phyloP scores from a whole-genome alignment of 2,329 filamentous ascomycete genomes.

The Fusarium lateritium region DNA sequence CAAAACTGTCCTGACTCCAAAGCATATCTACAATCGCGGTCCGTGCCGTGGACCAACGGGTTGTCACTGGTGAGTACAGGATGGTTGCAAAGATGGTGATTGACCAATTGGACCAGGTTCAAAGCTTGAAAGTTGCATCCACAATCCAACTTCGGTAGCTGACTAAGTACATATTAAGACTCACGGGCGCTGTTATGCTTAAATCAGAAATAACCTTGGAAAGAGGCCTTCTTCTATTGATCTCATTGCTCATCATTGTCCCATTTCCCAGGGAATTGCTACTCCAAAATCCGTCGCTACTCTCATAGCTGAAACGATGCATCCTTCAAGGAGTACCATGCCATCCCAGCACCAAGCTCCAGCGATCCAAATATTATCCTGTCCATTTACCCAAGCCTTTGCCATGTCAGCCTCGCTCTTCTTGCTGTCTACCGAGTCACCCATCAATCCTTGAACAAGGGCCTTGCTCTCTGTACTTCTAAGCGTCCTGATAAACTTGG shows the following conservation, averaged over 20 bases:
- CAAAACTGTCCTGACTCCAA: conserved; percentile 41
- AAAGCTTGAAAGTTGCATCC: neutral
- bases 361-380: conserved; percentile 67
- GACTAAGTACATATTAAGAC: conserved; percentile 17
- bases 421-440: conserved; percentile 22
- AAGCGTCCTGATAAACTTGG: conserved; percentile 67
- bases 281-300: conserved; percentile 68
- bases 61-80: neutral
- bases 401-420: conserved; percentile 5
- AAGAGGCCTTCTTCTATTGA: neutral
- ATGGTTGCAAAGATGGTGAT: neutral
- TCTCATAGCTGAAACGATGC: conserved; percentile 70
- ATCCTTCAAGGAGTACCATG: conserved; percentile 74
- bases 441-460: conserved; percentile 64
- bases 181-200: neutral
- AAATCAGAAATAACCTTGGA: neutral
- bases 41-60: conserved; percentile 5
- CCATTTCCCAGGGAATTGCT: conserved; percentile 55
- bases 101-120: neutral
- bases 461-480: conserved; percentile 63
- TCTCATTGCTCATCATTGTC: conserved; percentile 17
- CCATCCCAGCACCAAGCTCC: conserved; percentile 77
- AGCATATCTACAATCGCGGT: conserved; percentile 15
- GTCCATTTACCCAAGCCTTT: conserved; percentile 67
- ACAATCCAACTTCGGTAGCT: conserved; percentile 14